Percentiles rank a stretch among this genome's conserved stretches.
phyloP scores from a whole-genome alignment of 768 basidiomycete species.

The Suillus discolor region DNA sequence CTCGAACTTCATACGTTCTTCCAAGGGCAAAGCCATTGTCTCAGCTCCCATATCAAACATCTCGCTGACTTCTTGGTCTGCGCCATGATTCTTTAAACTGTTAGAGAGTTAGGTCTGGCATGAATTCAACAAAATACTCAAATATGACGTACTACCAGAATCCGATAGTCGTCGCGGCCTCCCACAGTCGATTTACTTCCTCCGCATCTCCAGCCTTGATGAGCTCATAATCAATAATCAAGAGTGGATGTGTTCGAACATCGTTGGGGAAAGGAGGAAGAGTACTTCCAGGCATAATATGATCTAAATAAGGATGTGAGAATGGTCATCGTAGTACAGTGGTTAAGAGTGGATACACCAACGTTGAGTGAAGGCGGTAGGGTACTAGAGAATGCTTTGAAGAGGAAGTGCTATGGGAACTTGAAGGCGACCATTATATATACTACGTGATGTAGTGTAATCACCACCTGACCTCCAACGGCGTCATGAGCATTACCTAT shows the following conservation, averaged over 20 bases:
- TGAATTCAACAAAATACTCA: neutral
- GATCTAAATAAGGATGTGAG: neutral
- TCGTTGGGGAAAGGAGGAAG: slow-evolving; percentile 47
- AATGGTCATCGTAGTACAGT: too few relatives aligned
- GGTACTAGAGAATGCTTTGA: neutral
- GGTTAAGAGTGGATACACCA: neutral
- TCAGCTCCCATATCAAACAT: slow-evolving; percentile 47
- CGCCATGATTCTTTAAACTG: slow-evolving; percentile 47
- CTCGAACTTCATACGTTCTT: slow-evolving; percentile 45
- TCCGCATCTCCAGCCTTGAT: slow-evolving; percentile 35
- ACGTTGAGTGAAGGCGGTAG: neutral
- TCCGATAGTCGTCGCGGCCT: slow-evolving; percentile 49
- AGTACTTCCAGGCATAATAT: slow-evolving; percentile 38
- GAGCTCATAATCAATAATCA: slow-evolving; percentile 47
- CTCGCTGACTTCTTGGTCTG: slow-evolving; percentile 34
- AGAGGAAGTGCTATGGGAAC: neutral
- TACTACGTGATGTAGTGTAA: neutral
- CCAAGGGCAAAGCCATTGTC: slow-evolving; percentile 42
- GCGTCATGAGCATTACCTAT: too few relatives aligned
- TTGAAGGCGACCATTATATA: neutral
- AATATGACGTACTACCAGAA: slow-evolving; percentile 53
- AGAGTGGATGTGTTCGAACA: slow-evolving; percentile 46
- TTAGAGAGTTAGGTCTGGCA: neutral
- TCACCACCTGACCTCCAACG: neutral
- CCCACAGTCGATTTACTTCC: slow-evolving; percentile 48